Evolutionary conservation across 768 basidiomycete genomes (phyloP).

Genomic region (Candolleomyces eurysporus): DNA sequence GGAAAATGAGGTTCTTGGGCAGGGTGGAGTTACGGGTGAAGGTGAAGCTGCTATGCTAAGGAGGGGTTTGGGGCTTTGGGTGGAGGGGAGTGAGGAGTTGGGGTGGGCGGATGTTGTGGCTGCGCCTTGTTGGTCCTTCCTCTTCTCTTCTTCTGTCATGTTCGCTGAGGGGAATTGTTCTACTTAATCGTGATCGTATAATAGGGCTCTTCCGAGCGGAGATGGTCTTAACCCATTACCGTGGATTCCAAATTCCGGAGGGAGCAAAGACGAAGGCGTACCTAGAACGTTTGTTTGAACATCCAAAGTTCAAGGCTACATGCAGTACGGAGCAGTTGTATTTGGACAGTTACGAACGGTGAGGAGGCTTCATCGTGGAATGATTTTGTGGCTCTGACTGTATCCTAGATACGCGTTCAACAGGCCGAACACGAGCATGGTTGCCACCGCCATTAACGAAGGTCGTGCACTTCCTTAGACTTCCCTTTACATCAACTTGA

Average conservation of each 20-base stretch:
- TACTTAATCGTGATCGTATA: no score
- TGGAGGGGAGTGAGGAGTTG: slow-evolving; percentile 46
- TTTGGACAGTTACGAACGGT: slow-evolving; percentile 72
- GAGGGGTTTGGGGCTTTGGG: slow-evolving; percentile 58
- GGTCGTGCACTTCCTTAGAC: slow-evolving; percentile 61
- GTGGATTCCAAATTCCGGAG: slow-evolving; percentile 57
- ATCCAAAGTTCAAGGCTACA: slow-evolving; percentile 64
- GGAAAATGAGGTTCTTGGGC: slow-evolving; percentile 40
- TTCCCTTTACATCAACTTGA: no score
- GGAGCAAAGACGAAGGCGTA: slow-evolving; percentile 51
- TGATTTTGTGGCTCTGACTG: slow-evolving; percentile 1
- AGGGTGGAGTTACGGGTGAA: slow-evolving; percentile 37
- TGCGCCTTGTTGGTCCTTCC: slow-evolving; percentile 56
- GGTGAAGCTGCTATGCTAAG: slow-evolving; percentile 36
- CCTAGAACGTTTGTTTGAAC: slow-evolving; percentile 50
- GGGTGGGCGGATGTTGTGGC: slow-evolving; percentile 68
- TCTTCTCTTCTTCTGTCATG: slow-evolving; percentile 6
- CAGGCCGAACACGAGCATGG: slow-evolving; percentile 73
- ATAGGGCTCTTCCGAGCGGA: slow-evolving; percentile 68
- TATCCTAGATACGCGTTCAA: slow-evolving; percentile 67
- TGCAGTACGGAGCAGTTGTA: slow-evolving; percentile 69
- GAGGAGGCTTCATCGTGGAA: slow-evolving; percentile 8
- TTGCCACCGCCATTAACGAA: slow-evolving; percentile 72
- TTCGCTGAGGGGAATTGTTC: not conserved
- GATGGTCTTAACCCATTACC: slow-evolving; percentile 63